These are phyloP conservation scores for Krasilnikovozyma curviuscula DNA, from an alignment of 768 basidiomycete species.

Conservation along the genomic window DNA sequence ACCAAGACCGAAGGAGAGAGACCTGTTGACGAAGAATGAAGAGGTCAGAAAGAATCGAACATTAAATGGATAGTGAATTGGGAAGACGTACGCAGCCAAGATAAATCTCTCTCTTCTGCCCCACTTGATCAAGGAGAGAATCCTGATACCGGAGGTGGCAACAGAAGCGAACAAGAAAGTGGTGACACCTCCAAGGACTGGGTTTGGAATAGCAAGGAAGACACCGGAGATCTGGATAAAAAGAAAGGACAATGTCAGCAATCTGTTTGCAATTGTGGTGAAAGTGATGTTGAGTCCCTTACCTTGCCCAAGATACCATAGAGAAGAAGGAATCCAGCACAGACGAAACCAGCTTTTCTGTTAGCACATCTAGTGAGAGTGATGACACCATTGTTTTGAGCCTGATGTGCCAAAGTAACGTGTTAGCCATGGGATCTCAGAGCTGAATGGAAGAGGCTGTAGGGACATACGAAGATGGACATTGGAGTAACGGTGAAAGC, in stretches of 20 bases:
- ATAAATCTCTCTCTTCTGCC: slow-evolving; percentile 14
- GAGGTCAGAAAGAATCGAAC: no score
- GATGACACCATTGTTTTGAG: slow-evolving; percentile 38
- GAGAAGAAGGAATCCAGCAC: slow-evolving; percentile 56
- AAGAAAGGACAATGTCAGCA: no score
- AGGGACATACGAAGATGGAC: slow-evolving; percentile 17
- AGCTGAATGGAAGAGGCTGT: not conserved
- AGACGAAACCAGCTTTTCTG: slow-evolving; percentile 56
- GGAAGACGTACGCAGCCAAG: not conserved
- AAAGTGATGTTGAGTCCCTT: no score
- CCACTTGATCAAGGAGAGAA: slow-evolving; percentile 36
- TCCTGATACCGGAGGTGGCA: slow-evolving; percentile 37
- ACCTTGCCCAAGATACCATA: slow-evolving; percentile 57
- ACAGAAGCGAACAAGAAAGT: slow-evolving; percentile 70
- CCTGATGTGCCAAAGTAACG: slow-evolving; percentile 17
- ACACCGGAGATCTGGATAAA: slow-evolving; percentile 61
- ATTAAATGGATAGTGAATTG: no score
- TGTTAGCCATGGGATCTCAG: not conserved
- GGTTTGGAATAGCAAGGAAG: slow-evolving; percentile 64
- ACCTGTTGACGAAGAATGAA: slow-evolving; percentile 49
- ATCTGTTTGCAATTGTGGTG: no score
- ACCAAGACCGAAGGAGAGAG: slow-evolving; percentile 49
- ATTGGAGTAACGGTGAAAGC: slow-evolving; percentile 64
- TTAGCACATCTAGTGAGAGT: slow-evolving; percentile 71
- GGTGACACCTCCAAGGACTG: slow-evolving; percentile 67